Base-by-base conservation (phyloP, 2,329 filamentous ascomycete species). In the Lomentospora prolificans region DNA sequence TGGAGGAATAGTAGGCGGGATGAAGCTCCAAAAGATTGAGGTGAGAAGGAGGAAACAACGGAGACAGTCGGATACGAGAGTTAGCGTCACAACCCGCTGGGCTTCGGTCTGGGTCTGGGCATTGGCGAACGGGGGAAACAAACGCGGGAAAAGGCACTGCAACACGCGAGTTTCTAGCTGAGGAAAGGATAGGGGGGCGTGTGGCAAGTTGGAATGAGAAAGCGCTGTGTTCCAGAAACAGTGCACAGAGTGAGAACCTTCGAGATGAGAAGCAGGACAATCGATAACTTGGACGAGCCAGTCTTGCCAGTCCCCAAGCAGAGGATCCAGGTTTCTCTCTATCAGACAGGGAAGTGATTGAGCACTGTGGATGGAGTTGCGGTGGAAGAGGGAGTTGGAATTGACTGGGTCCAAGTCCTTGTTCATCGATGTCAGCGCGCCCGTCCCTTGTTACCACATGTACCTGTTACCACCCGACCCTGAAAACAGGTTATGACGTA, bases 401-500 rank as follows among this genome's bases (percentile, higher is more conserved):
- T 48, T 48, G 17, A 25, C 17, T 10, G 12, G 9, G 22, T 25
- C 17, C 17, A 48, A 10, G 22, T 48, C 22, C 44, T 27, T 25
- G 44, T 25, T 25, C 44, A 25, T 48, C 22, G 12, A 48, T 25
- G 44, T 28, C 48, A 51, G 24, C 48, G 28, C n/a, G 28, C 28
- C 28, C 30, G 17, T 36, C 30, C 44, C 27, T 39, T 48, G 33
- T 39, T 48, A 48, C 44, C 44, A 22, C 44, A 22, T 48, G 44
- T 55, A 55, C 53, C 53, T 55, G 53, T 55, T 55, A 52, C 50
- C 27, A 36, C 30, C 46, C 53, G 39, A 55, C 53, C 53, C 53
- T 55, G 53, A 36, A 55, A 55, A 51, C 53, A 50, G 53, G 22
- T 44, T 50, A 55, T 55, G 53, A 55, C 53, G 53, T 55, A 55